Evolutionary conservation across 352 stramenopile genomes (phyloP).

Genomic region (Detonula confervacea): DNA sequence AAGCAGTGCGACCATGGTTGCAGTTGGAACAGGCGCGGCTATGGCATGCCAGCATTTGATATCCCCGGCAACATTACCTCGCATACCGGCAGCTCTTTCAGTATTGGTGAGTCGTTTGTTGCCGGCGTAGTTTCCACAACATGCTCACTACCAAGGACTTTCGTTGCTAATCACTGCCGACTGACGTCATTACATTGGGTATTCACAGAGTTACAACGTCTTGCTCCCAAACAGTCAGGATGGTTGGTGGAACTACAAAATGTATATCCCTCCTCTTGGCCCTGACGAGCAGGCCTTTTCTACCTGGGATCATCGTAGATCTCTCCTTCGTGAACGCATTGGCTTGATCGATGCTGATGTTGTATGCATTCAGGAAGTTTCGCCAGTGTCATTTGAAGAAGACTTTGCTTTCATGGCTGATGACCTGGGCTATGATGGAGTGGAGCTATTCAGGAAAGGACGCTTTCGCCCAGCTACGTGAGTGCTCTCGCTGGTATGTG

Average conservation of each 20-base stretch:
- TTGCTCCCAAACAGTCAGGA: constrained; percentile 84
- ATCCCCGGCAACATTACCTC: constrained; percentile 26
- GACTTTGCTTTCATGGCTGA: constrained; percentile 87
- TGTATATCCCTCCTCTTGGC: constrained; percentile 68
- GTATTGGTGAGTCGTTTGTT: constrained; percentile 27
- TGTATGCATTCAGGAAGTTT: constrained; percentile 86
- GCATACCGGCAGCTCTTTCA: constrained; percentile 18
- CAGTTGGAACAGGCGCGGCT: constrained; percentile 2
- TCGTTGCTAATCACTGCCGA: too few relatives aligned
- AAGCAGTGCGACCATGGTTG: constrained; percentile 7
- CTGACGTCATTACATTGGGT: not conserved
- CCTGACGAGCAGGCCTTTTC: constrained; percentile 59
- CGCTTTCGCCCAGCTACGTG: constrained; percentile 86
- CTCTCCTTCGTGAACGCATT: constrained; percentile 77
- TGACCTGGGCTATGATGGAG: constrained; percentile 81
- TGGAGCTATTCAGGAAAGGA: constrained; percentile 82
- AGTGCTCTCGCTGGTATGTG: too few relatives aligned
- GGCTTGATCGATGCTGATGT: constrained; percentile 76
- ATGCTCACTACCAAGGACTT: too few relatives aligned
- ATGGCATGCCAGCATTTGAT: constrained; percentile 42
- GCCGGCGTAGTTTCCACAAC: too few relatives aligned
- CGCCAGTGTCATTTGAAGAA: constrained; percentile 80
- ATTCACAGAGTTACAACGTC: constrained; percentile 67
- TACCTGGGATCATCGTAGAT: constrained; percentile 74
- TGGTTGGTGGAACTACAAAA: constrained; percentile 88